Conservation (phyloP, 306 rosid genomes). For the Pterocarpus santalinus region DNA sequence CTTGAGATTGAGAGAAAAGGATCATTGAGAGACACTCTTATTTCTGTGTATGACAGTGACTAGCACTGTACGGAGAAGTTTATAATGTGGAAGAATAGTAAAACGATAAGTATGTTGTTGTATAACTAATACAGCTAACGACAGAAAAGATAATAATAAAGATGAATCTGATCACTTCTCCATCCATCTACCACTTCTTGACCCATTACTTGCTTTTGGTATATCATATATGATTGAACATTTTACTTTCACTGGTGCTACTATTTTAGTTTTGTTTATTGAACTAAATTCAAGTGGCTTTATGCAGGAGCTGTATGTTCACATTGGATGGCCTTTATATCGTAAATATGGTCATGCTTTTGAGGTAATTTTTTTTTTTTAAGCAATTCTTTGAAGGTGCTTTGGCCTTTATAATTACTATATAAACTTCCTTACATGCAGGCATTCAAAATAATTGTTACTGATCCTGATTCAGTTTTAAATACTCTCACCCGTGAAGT, state of each 20-base stretch:
- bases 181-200: too few relatives aligned
- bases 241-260: slow-evolving; percentile 11
- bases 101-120: neutral
- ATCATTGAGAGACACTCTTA: neutral
- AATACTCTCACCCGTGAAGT: slow-evolving; percentile 80
- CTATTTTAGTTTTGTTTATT: neutral
- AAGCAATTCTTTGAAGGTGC: neutral
- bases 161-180: too few relatives aligned
- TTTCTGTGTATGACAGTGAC: neutral
- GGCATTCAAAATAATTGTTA: slow-evolving; percentile 91
- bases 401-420: slow-evolving; percentile 17
- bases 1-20: neutral
- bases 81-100: neutral
- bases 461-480: slow-evolving; percentile 91
- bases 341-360: slow-evolving; percentile 96
- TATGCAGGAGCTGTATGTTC: slow-evolving; percentile 81
- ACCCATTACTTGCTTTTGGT: neutral
- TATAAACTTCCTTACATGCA: slow-evolving; percentile 50
- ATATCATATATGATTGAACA: neutral
- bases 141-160: neutral
- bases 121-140: neutral
- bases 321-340: slow-evolving; percentile 97
- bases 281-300: slow-evolving; percentile 34
- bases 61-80: neutral
- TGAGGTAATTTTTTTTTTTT: slow-evolving; percentile 62